Evolutionary conservation across 2,329 filamentous ascomycete species (phyloP).

Genomic region (Didymosphaeria variabile): DNA sequence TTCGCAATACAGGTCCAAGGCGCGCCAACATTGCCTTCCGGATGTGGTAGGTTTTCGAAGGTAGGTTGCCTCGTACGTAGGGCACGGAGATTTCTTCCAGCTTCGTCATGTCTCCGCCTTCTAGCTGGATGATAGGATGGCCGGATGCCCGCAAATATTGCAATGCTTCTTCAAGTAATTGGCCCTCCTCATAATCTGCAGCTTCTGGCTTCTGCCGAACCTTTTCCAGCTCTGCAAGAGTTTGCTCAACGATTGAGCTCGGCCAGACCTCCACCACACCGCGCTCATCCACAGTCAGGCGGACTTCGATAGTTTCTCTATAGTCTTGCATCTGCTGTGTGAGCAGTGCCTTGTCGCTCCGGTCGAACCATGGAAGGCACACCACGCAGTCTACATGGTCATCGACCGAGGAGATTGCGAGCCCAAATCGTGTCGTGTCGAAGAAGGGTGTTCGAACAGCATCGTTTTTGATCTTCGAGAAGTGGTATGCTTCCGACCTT

Average conservation of each 20-base stretch:
- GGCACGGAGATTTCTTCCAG: conserved; percentile 9
- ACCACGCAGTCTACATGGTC: conserved; percentile 10
- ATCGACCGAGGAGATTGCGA: not conserved
- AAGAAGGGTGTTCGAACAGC: conserved; percentile 18
- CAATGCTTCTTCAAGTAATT: conserved; percentile 8
- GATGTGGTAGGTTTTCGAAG: conserved; percentile 21
- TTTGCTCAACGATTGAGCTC: not conserved
- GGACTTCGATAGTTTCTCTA: conserved; percentile 3
- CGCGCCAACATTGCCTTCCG: conserved; percentile 15
- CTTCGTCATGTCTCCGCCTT: not conserved
- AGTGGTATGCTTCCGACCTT: conserved; percentile 12
- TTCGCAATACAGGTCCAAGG: conserved; percentile 16
- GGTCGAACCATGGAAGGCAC: conserved; percentile 21
- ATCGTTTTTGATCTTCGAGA: not conserved
- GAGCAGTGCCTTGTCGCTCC: conserved; percentile 16
- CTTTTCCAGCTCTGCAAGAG: conserved; percentile 10
- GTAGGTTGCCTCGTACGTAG: conserved; percentile 16
- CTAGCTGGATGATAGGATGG: not conserved
- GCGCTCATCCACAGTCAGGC: conserved; percentile 15
- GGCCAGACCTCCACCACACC: conserved; percentile 19
- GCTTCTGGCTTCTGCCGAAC: conserved; percentile 11
- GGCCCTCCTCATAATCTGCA: conserved; percentile 1
- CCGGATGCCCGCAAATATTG: not conserved
- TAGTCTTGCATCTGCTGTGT: conserved; percentile 17
- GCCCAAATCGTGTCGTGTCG: not conserved